Conservation (phyloP, 2,329 filamentous ascomycete genomes). For the Berkeleyomyces rouxiae region DNA sequence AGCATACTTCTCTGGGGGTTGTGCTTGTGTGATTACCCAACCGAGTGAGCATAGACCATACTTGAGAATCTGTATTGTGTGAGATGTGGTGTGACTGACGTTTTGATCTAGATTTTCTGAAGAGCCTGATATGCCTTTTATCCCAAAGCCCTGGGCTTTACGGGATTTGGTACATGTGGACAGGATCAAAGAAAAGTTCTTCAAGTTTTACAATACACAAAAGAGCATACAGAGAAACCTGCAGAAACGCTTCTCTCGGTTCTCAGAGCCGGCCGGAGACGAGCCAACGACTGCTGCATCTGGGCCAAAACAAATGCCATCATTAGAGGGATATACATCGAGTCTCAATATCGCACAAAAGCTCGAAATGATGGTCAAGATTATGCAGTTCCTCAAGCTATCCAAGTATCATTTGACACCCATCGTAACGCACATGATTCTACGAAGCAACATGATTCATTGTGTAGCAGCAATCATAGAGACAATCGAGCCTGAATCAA, state of each 20-base stretch:
- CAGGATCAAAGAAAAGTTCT: not conserved
- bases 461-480: slow-evolving; percentile 1
- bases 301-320: not conserved
- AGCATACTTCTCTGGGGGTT: slow-evolving; percentile 1
- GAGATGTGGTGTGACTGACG: not conserved
- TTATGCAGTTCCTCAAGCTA: not conserved
- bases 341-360: not conserved
- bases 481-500: not conserved
- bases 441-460: not conserved
- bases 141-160: not conserved
- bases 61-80: not conserved
- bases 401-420: not conserved
- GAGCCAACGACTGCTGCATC: not conserved
- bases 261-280: not conserved
- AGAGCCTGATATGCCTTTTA: not conserved
- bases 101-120: not conserved
- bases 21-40: not conserved
- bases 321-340: not conserved
- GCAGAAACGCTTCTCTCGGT: not conserved
- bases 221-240: not conserved
- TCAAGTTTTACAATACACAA: not conserved
- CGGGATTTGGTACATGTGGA: not conserved
- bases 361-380: not conserved
- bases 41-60: not conserved
- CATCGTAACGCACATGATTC: not conserved